Base-by-base conservation (phyloP, 1,139 yeast genomes). In the Geotrichum citri-aurantii region DNA sequence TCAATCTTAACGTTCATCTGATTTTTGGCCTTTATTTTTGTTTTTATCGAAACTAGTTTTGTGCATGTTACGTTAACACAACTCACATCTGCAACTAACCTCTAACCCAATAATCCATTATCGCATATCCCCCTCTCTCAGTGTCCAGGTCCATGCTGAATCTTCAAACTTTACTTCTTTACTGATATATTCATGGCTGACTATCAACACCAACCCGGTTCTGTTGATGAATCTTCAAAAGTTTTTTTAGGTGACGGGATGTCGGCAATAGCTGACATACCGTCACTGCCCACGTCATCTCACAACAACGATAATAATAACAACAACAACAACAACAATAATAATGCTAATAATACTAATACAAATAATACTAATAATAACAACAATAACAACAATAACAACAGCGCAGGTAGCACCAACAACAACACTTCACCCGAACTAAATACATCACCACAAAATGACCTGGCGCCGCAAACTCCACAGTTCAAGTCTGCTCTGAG, bases 401-500 rank as follows among this genome's bases (percentile, higher is more conserved):
- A n/a, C n/a, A n/a, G n/a, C 47, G 24, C 47, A 42, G 21, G 21
- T 42, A 21, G 10, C 24, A 14, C 47, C 24, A 14, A 17, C 8
- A 42, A 14, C 10, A 19, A 3, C 4, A 42, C 47, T n/a, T n/a
- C n/a, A 42, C 19, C 44, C 31, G 46, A 50, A n/a, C 24, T 33
- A 50, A 26, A 21, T 23, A 14, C 23, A 47, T 10, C 49, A 10
- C 37, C 37, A 19, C 17, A 19, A 23, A 23, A 47, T 29, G 27
- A 47, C 51, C 19, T 29, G 10, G 27, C 49, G 23, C 10, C 23
- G 17, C 12, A 21, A 24, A 21, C 31, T 14, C 59, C 55, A 10
- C 52, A 51, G 46, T 56, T 56, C 48, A 29, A 52, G 27, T 71
- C 74, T 37, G 73, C 77, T 26, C 65, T 73, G 31, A 63, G 68